Base-by-base conservation (phyloP, 345 rosid genomes). In the Trapa incisa region DNA sequence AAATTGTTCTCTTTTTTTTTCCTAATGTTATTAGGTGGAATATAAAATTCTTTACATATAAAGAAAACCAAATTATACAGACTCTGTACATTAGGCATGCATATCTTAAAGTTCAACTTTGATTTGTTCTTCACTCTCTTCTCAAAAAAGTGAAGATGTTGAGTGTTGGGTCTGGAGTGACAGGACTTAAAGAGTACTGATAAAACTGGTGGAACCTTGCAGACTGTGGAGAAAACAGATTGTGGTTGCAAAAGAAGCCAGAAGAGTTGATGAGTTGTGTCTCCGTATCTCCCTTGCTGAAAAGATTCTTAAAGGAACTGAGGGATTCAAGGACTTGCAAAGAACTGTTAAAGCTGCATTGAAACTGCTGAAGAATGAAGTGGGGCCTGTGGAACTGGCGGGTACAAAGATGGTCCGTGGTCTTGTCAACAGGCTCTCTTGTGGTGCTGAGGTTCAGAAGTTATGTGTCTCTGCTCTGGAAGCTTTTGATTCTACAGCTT, bases 201-300 rank as follows among this genome's bases (percentile, higher is more conserved):
- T 66, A 35, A 37, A 2, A 65, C 39, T 36, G 39, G 14, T 61
- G 70, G 35, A 33, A 47, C 56, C 66, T 70, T 70, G 56, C 77
- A 85, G 89, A 63, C 75, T 76, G 36, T 90, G 86, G 94, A 86
- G 81, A 80, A 87, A 88, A 72, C 97, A 87, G 37, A 47, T 87
- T 75, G 47, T 80, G 72, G 71, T 81, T 68, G 94, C 97, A 50
- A 82, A 80, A 74, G 97, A 84, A 77, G 85, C 97, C 8, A 86
- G 97, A 80, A 79, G 97, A 78, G 92, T 90, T 48, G 92, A 87
- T 69, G 87, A 75, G 36, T 82, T 90, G 65, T 90, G 96, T 70
- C 83, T 79, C 69, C 78, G 92, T 16, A 80, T 87, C 70, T 81
- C 84, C 75, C 54, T 87, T 73, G 80, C 80, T 71, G 80, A 77